Base-by-base conservation (phyloP, 2,329 filamentous ascomycete genomes). In the Myriosclerotinia curreyana region DNA sequence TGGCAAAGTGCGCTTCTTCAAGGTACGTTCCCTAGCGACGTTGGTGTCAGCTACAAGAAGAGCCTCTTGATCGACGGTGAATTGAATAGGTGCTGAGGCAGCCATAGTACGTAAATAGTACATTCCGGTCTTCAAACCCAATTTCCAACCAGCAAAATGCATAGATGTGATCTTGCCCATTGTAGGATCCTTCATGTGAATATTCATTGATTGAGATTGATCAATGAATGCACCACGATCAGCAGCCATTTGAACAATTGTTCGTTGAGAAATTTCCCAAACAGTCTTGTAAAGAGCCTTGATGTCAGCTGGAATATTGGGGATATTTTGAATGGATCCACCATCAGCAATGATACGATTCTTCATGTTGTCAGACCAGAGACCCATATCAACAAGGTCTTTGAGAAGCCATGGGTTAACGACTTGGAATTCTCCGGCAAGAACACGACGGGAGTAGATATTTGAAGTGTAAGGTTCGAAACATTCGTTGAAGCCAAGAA, bases 81-180 rank as follows among this genome's bases (percentile, higher is more conserved):
- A 99, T 79, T 99, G 95, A 71, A 99, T 99, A 62, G 95, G 95
- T 54, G 93, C 92, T 22, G 93, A 93, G 44, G 95, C 95, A 68
- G 95, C 95, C 87, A 96, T 95, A 55, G 95, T 99, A 74, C 95
- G 92, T 72, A 99, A 88, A 80, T 99, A 99, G 87, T 99, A 99
- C 95, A 99, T 98, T 82, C 95, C 95, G 44, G 95, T 99, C 89
- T 99, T 99, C 71, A 99, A 86, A 74, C 95, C 95, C 70, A 98
- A 88, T 84, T 98, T 99, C 95, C 95, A 99, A 73, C 95, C 95
- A 56, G 95, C 86, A 76, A 99, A 99, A 82, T 99, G 95, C 95
- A 99, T 99, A 77, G 90, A 95, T 66, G 95, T 99, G 78, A 99
- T 96, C 85, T 99, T 99, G 80, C 95, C 95, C 94, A 99, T 98